A percentile compares a stretch with the other conserved stretches of the same genome.
Conservation (phyloP, 129 eudicot genomes). For the Gnaphalium uliginosum region DNA sequence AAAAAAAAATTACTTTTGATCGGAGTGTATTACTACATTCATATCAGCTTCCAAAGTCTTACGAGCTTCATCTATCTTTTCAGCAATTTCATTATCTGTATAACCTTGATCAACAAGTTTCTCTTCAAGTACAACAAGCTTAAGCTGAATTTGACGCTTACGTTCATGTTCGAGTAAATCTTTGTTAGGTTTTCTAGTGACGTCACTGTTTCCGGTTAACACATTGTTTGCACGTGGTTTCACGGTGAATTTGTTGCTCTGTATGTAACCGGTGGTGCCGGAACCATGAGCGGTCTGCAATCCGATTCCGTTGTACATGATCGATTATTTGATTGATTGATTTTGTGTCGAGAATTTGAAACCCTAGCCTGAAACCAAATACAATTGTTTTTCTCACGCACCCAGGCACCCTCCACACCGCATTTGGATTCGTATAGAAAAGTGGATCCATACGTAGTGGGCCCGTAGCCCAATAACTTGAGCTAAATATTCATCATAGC, state of each 20-base stretch:
- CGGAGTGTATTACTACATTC: constrained; percentile 28
- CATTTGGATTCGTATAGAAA: too few relatives aligned
- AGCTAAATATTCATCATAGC: too few relatives aligned
- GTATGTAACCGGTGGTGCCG: constrained; percentile 88
- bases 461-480: too few relatives aligned
- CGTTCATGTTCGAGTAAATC: constrained; percentile 91
- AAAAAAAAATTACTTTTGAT: constrained; percentile 19
- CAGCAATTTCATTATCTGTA: constrained; percentile 65
- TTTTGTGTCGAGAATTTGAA: neutral
- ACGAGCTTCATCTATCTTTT: constrained; percentile 63
- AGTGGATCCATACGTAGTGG: too few relatives aligned
- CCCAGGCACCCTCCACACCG: neutral
- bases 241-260: constrained; percentile 76
- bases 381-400: too few relatives aligned
- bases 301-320: constrained; percentile 94
- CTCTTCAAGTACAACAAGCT: constrained; percentile 77
- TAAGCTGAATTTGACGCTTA: constrained; percentile 84
- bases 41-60: constrained; percentile 55
- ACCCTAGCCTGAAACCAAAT: neutral
- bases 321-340: neutral
- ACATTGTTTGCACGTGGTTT: constrained; percentile 53
- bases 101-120: constrained; percentile 84
- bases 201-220: constrained; percentile 39
- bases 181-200: constrained; percentile 53
- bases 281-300: constrained; percentile 89